Conservation (phyloP, 2,329 filamentous ascomycete genomes). For the Dactylellina haptotyla region DNA sequence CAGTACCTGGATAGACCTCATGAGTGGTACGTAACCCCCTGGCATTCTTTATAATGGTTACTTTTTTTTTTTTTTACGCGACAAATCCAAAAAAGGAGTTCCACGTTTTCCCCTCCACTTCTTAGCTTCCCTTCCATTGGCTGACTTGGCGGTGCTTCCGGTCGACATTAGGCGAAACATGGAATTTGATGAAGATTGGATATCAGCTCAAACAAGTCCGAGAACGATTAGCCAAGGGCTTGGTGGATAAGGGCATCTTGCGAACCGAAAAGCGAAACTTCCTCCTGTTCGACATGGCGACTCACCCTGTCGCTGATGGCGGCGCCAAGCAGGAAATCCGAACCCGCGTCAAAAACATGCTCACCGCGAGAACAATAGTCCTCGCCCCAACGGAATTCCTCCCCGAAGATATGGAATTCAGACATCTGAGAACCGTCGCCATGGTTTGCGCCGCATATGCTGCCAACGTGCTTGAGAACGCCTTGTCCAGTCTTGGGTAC, state of each 20-base stretch:
- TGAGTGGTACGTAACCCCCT: conserved; percentile 78
- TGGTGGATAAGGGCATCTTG: conserved; percentile 98
- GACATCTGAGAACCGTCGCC: conserved; percentile 87
- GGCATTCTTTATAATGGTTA: no score
- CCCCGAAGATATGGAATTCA: conserved; percentile 92
- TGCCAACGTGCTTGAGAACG: conserved; percentile 97
- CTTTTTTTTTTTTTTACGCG: conserved; percentile 19
- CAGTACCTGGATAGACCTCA: conserved; percentile 97
- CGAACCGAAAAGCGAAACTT: conserved; percentile 99
- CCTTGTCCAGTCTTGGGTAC: conserved; percentile 90
- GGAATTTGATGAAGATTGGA: conserved; percentile 99
- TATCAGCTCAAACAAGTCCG: conserved; percentile 99
- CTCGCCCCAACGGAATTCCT: conserved; percentile 86
- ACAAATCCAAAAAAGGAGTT: not conserved
- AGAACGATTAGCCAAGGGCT: conserved; percentile 93
- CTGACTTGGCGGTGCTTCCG: conserved; percentile 4
- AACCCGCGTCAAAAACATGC: conserved; percentile 87
- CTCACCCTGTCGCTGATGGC: conserved; percentile 93
- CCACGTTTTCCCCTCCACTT: no score
- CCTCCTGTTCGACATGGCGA: conserved; percentile 99
- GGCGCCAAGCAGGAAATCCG: conserved; percentile 98
- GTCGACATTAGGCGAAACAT: conserved; percentile 81
- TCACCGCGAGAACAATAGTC: conserved; percentile 93
- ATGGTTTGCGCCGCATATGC: conserved; percentile 99
- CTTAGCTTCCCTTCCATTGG: no score